phyloP scores from a whole-genome alignment of 108 stramenopile genomes.

The Mayamaea pseudoterrestris region DNA sequence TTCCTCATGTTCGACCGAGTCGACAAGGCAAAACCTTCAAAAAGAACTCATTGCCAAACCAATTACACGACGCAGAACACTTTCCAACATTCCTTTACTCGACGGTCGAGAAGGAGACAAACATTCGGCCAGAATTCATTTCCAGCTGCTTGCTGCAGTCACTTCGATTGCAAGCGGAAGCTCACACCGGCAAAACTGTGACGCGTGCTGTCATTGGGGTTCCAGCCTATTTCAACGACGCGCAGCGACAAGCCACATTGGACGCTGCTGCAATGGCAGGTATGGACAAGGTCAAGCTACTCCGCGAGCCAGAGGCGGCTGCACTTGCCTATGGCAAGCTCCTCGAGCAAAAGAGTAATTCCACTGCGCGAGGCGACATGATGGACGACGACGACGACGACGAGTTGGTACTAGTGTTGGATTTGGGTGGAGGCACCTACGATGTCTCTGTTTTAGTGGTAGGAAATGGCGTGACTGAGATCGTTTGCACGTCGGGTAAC shows the following conservation, averaged over 20 bases:
- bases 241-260: conserved; percentile 76
- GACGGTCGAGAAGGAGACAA: not conserved
- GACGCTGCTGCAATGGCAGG: conserved; percentile 76
- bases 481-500: conserved; percentile 84
- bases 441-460: conserved; percentile 86
- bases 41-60: conserved; percentile 21
- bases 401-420: conserved; percentile 88
- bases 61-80: conserved; percentile 43
- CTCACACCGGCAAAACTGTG: conserved; percentile 29
- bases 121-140: conserved; percentile 59
- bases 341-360: conserved; percentile 24
- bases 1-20: conserved; percentile 45
- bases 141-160: conserved; percentile 62
- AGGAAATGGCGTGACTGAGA: conserved; percentile 78
- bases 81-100: conserved; percentile 43
- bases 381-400: conserved; percentile 27
- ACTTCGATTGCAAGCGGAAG: conserved; percentile 35
- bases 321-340: conserved; percentile 84
- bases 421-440: conserved; percentile 92
- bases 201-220: conserved; percentile 86
- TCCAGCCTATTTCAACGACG: conserved; percentile 92
- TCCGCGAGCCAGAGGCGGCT: conserved; percentile 93
- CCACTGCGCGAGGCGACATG: not conserved
- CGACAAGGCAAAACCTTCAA: conserved; percentile 25
- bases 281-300: conserved; percentile 68